Conservation (phyloP, 176 grass and related monocot species). For the Themeda triandra region DNA sequence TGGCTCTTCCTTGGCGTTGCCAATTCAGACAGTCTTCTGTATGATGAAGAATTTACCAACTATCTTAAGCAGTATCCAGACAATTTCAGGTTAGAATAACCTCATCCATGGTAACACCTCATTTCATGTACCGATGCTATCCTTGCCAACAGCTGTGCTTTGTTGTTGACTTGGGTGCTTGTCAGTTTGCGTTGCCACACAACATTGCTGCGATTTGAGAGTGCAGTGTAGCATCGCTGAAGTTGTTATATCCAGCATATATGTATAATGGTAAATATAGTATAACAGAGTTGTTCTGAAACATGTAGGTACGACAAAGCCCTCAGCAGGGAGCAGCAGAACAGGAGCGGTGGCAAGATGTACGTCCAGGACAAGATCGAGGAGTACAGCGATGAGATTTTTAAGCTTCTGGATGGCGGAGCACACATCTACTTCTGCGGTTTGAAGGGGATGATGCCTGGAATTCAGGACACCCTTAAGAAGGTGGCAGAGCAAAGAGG, state of each 20-base stretch:
- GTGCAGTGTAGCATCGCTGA: neutral
- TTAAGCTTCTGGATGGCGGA: constrained; percentile 80
- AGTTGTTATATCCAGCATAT: neutral
- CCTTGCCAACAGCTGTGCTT: neutral
- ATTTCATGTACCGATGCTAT: neutral
- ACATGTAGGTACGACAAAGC: constrained; percentile 73
- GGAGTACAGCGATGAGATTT: constrained; percentile 88
- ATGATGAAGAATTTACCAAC: constrained; percentile 73
- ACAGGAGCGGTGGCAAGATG: constrained; percentile 87
- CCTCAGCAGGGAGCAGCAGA: constrained; percentile 89
- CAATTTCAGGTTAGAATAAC: constrained; percentile 67
- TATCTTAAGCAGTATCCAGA: constrained; percentile 68
- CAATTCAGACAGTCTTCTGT: constrained; percentile 87
- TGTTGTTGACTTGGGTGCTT: neutral
- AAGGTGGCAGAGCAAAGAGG: constrained; percentile 83
- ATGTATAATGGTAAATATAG: neutral
- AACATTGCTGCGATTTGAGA: neutral
- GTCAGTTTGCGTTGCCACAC: neutral
- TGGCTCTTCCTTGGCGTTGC: constrained; percentile 97
- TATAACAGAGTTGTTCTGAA: neutral
- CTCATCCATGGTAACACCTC: neutral
- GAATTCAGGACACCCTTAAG: constrained; percentile 86
- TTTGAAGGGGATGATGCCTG: constrained; percentile 97
- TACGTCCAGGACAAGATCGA: constrained; percentile 98
- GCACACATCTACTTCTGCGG: constrained; percentile 97